Conservation (phyloP, 2,329 filamentous ascomycete species). For the Curvularia eragrostidis region DNA sequence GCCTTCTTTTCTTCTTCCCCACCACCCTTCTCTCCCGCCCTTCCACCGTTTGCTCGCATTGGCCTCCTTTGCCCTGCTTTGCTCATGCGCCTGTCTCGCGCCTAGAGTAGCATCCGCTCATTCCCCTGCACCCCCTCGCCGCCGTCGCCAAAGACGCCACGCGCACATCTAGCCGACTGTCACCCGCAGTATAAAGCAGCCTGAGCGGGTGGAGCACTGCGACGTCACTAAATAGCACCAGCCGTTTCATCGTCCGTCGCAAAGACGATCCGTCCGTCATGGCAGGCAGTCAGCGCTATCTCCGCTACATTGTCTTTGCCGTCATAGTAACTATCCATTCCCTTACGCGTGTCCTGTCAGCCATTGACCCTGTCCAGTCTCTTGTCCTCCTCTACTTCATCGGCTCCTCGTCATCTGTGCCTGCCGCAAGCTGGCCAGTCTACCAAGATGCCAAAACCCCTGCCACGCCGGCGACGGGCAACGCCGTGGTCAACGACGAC, state of each 20-base stretch:
- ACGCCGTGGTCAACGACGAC: constrained; percentile 21
- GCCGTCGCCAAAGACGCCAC: constrained; percentile 5
- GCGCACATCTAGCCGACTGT: constrained; percentile 12
- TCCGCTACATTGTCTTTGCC: constrained; percentile 77
- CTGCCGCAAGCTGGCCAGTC: constrained; percentile 44
- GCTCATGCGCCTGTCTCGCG: constrained; percentile 20
- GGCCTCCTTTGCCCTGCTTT: not conserved
- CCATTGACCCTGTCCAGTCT: constrained; percentile 52
- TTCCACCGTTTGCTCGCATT: not conserved
- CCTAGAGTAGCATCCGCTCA: constrained; percentile 15
- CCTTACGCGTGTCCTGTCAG: not conserved
- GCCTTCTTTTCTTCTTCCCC: constrained; percentile 6
- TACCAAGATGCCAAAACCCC: constrained; percentile 32
- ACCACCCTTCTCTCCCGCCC: not conserved
- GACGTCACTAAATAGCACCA: constrained; percentile 30
- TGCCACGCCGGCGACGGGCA: constrained; percentile 21
- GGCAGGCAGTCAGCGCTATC: constrained; percentile 74
- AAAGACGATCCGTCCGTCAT: constrained; percentile 62
- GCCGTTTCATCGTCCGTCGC: constrained; percentile 24
- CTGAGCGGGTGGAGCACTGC: constrained; percentile 39
- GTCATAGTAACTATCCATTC: constrained; percentile 68
- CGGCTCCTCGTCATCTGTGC: constrained; percentile 64
- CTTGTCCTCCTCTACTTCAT: constrained; percentile 83
- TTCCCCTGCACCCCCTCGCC: constrained; percentile 1
- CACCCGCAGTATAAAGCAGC: constrained; percentile 15